Evolutionary conservation across 306 rosid species (phyloP).

Genomic region (Erythrophleum fordii): DNA sequence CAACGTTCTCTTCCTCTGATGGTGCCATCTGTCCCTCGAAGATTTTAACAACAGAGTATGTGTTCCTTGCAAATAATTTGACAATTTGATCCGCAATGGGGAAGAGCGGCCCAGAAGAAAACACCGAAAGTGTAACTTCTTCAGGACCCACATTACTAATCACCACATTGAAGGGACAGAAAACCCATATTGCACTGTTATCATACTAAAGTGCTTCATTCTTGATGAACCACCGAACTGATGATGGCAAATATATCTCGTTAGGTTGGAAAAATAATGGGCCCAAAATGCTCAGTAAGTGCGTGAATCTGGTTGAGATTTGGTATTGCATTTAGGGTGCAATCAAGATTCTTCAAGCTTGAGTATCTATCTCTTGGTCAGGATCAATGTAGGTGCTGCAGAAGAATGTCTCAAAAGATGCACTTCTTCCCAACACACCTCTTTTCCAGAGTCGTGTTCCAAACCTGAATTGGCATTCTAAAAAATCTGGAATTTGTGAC

Average conservation of each 20-base stretch:
- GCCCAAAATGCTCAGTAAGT: constrained; percentile 40
- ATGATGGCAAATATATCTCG: too few species aligned
- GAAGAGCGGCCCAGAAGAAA: too few species aligned
- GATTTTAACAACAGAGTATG: too few species aligned
- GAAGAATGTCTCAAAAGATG: constrained; percentile 77
- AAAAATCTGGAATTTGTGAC: constrained; percentile 51
- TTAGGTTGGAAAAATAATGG: constrained; percentile 71
- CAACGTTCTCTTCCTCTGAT: too few species aligned
- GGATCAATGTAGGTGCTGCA: constrained; percentile 54
- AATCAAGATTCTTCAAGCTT: constrained; percentile 55
- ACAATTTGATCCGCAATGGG: too few species aligned
- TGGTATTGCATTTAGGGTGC: constrained; percentile 56
- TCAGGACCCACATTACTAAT: too few species aligned
- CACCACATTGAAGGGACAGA: constrained; percentile 77
- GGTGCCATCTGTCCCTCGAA: too few species aligned
- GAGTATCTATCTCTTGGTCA: constrained; percentile 40
- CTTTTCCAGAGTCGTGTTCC: constrained; percentile 79
- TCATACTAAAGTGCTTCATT: constrained; percentile 57
- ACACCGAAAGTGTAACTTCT: too few species aligned
- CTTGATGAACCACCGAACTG: constrained; percentile 66
- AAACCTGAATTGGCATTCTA: constrained; percentile 55
- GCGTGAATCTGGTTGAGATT: constrained; percentile 57
- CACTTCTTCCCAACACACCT: constrained; percentile 70
- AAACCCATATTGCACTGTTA: constrained; percentile 70
- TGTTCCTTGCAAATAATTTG: too few species aligned